Percentiles rank a stretch among this genome's conserved stretches.
These are phyloP conservation scores for Straminergon stramineum DNA, from an alignment of 225 moss, liverwort and hornwort species.

Conservation along the genomic window DNA sequence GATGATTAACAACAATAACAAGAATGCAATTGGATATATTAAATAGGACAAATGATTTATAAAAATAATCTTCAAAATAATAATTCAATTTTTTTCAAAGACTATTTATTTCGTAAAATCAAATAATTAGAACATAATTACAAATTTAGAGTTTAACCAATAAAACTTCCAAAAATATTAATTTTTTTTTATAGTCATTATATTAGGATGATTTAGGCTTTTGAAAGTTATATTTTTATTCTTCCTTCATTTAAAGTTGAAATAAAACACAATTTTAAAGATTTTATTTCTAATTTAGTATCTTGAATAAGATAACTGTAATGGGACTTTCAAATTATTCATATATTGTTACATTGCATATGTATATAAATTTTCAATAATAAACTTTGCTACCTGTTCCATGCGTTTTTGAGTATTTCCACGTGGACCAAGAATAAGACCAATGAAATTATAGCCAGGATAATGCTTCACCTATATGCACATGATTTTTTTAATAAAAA, in stretches of 20 bases:
- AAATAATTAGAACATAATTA: fast-evolving
- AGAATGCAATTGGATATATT: background rate
- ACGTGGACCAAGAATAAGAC: constrained; percentile 78
- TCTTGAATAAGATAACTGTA: too few relatives aligned
- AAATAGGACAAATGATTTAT: background rate
- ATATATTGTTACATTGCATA: too few relatives aligned
- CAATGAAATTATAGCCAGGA: constrained; percentile 87
- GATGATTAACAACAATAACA: background rate
- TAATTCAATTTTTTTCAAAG: too few relatives aligned
- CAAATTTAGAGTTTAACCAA: background rate
- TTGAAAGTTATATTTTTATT: too few relatives aligned
- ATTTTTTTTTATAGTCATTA: too few relatives aligned
- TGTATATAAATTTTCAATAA: background rate
- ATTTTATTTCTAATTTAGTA: background rate
- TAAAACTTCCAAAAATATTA: background rate
- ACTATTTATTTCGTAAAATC: background rate
- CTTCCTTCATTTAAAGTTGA: too few relatives aligned
- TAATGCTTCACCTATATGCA: constrained; percentile 50
- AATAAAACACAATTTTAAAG: background rate
- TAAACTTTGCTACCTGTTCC: constrained; percentile 36
- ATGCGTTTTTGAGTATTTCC: constrained; percentile 85
- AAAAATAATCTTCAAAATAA: background rate
- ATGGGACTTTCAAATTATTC: background rate
- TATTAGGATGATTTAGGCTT: too few relatives aligned
- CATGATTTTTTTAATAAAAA: too few relatives aligned